A percentile compares a stretch with the other conserved stretches of the same genome.
These are phyloP conservation scores for Ustilago crameri DNA, from an alignment of 1,284 basidiomycete species.

Conservation along the genomic window DNA sequence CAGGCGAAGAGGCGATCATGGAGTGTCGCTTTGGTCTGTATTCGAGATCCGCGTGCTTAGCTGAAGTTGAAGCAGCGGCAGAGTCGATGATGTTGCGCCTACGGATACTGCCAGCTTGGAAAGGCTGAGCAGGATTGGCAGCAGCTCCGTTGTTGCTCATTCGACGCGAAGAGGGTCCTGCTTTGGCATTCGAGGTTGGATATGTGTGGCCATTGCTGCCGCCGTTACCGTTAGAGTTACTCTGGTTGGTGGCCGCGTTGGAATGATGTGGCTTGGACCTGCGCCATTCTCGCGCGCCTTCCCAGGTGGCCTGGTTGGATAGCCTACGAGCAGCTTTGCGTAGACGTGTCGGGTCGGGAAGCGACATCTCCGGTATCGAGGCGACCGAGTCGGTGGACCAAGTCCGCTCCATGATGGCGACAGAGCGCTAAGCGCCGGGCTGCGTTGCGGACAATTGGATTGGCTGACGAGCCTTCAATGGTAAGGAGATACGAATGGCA, in stretches of 20 bases:
- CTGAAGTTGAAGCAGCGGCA: conserved; percentile 11
- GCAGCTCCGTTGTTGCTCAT: conserved; percentile 12
- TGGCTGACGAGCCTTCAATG: background rate
- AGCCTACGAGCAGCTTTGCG: conserved; percentile 45
- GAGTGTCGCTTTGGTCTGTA: conserved; percentile 11
- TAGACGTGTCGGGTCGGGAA: conserved; percentile 31
- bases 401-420: conserved; percentile 36
- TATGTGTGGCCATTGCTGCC: conserved; percentile 6
- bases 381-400: conserved; percentile 52
- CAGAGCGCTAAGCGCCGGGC: background rate
- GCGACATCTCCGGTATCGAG: conserved; percentile 30
- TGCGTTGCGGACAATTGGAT: background rate
- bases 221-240: background rate
- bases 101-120: conserved; percentile 10
- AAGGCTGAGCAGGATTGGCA: conserved; percentile 4
- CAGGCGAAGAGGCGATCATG: conserved; percentile 9
- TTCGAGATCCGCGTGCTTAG: conserved; percentile 9
- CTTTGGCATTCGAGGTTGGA: conserved; percentile 22
- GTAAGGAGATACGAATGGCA: background rate
- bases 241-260: conserved; percentile 8
- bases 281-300: conserved; percentile 45
- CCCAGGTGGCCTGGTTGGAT: conserved; percentile 37
- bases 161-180: conserved; percentile 35
- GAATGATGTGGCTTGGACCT: conserved; percentile 25
- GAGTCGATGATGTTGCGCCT: conserved; percentile 43